These are phyloP conservation scores for Colletotrichum sp. DNA, from an alignment of 2,329 filamentous ascomycete species.

Conservation along the genomic window DNA sequence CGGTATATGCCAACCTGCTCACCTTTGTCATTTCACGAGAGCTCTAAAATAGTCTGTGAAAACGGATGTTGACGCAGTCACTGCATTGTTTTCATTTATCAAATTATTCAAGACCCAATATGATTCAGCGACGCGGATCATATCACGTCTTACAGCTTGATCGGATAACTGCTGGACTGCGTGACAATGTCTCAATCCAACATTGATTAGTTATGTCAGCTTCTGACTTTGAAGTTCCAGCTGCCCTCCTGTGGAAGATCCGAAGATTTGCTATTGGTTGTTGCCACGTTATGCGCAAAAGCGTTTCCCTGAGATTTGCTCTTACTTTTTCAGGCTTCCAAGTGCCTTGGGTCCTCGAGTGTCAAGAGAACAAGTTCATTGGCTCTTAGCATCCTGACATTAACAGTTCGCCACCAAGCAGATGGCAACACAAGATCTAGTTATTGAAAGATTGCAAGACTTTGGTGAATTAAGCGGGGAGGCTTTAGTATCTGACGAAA, in stretches of 20 bases:
- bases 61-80: fast-evolving
- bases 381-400: background rate
- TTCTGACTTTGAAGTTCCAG: background rate
- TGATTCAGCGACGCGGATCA: background rate
- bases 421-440: background rate
- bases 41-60: background rate
- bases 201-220: background rate
- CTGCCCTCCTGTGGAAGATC: background rate
- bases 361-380: fast-evolving
- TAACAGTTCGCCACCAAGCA: background rate
- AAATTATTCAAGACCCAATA: fast-evolving
- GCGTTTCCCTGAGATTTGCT: background rate
- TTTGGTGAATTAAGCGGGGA: background rate
- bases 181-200: background rate
- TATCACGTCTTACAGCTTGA: background rate
- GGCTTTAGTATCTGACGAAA: background rate
- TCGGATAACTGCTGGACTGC: background rate
- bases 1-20: background rate
- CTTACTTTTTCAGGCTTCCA: background rate
- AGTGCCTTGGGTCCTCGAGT: background rate
- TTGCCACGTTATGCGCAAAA: background rate
- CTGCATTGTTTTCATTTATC: background rate
- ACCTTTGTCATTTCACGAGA: background rate
- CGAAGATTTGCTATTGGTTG: background rate
- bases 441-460: background rate